Base-by-base conservation (phyloP, 441 rosid species). In the Cnidoscolus chayamansa region DNA sequence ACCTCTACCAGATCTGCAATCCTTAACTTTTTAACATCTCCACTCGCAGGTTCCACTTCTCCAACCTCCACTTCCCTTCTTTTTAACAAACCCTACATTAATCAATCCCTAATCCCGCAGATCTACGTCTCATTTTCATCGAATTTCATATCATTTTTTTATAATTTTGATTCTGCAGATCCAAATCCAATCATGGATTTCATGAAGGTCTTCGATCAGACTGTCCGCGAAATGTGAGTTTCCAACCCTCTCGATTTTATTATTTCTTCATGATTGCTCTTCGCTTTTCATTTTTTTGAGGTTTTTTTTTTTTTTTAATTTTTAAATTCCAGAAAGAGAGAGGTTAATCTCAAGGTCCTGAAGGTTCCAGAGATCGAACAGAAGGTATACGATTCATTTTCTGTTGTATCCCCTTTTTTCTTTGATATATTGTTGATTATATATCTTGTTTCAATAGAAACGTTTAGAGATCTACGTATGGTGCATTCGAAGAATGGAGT, bases 321-420 rank as follows among this genome's bases (percentile, higher is more conserved):
- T n/a, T n/a, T n/a, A n/a, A 25, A 54, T 72, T 78, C 0, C 89
- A 94, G 98, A 81, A 94, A 94, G 87, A 82, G 99, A 76, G 99
- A 95, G 88, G 99, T 95, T 71, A 95, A 95, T 88, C 91, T 95
- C 72, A 92, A 91, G 88, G 99, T 95, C 65, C 72, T 95, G 82
- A 90, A 95, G 89, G 96, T 95, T 72, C 99, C 99, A 0, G 98
- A 92, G 86, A 95, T 95, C 72, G 98, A 95, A 78, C 99, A 92
- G 82, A 95, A 91, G 98, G 99, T 92, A 49, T 56, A 20, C 0
- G 7, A 40, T 25, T 30, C 15, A 0, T 43, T 53, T 40, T 25
- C 6, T 54, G 0, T 65, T 2, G n/a, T 45, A 0, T 20, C 45
- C 6, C 30, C 43, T 47, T 70, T 70, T 4, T 25, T 45, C 3